Evolutionary conservation across 1,139 yeast species (phyloP).

Genomic region (Casaregolazyma lundiana): DNA sequence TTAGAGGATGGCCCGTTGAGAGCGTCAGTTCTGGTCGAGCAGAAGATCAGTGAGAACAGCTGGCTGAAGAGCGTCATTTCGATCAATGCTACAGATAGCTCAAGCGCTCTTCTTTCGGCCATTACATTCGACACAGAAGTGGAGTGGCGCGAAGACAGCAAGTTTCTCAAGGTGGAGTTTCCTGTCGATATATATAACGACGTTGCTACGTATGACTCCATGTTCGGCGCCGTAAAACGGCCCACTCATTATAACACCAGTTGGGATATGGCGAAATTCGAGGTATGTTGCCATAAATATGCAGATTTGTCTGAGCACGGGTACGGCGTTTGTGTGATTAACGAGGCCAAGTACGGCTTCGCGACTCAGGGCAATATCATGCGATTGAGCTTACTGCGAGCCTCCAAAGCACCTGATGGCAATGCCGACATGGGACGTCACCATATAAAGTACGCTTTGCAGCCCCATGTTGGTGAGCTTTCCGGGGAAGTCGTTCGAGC

Average conservation of each 20-base stretch:
- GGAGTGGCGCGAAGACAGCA: slow-evolving; percentile 78
- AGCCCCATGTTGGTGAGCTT: slow-evolving; percentile 69
- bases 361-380: slow-evolving; percentile 85
- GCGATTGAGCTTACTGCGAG: slow-evolving; percentile 71
- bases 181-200: slow-evolving; percentile 77
- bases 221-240: slow-evolving; percentile 80
- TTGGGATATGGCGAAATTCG: slow-evolving; percentile 95
- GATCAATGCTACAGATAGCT: slow-evolving; percentile 45
- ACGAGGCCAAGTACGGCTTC: slow-evolving; percentile 83
- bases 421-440: slow-evolving; percentile 89
- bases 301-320: slow-evolving; percentile 80
- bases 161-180: slow-evolving; percentile 86
- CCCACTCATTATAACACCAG: slow-evolving; percentile 90
- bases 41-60: slow-evolving; percentile 51
- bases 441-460: slow-evolving; percentile 70
- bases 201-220: slow-evolving; percentile 81
- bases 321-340: slow-evolving; percentile 78
- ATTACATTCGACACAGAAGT: slow-evolving; percentile 59
- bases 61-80: slow-evolving; percentile 65
- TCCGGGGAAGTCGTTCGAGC: slow-evolving; percentile 61
- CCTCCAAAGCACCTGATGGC: slow-evolving; percentile 86
- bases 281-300: slow-evolving; percentile 87
- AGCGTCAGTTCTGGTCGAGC: slow-evolving; percentile 55
- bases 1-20: slow-evolving; percentile 52
- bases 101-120: slow-evolving; percentile 28